phyloP scores from a whole-genome alignment of 495 filamentous ascomycete species.

The Aspergillus coremiiformis region DNA sequence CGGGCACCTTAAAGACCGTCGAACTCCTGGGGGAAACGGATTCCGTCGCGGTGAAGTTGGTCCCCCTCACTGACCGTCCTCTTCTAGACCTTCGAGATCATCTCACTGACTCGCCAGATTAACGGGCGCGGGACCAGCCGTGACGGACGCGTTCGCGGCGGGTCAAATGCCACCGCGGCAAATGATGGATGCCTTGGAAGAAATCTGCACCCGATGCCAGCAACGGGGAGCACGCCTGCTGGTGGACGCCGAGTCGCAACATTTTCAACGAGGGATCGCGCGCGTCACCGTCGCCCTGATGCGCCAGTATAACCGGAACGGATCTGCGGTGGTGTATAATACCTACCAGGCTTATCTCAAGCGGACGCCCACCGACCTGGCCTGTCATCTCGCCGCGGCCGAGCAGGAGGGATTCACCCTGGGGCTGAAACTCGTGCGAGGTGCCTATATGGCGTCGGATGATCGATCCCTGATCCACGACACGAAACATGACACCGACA shows the following conservation, averaged over 20 bases:
- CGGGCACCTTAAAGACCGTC: conserved; percentile 65
- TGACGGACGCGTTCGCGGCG: conserved; percentile 26
- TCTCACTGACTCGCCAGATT: conserved; percentile 14
- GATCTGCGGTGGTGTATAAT: conserved; percentile 53
- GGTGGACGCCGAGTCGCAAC: conserved; percentile 78
- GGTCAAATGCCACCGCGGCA: conserved; percentile 26
- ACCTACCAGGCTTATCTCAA: conserved; percentile 83
- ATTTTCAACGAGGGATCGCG: conserved; percentile 69
- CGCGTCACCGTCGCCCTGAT: conserved; percentile 67
- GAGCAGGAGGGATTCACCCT: conserved; percentile 59
- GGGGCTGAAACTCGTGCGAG: conserved; percentile 81
- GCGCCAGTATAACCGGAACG: conserved; percentile 62
- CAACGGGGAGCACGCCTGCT: conserved; percentile 60
- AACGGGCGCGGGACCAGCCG: conserved; percentile 23
- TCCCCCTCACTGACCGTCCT: not conserved
- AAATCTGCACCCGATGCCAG: conserved; percentile 30
- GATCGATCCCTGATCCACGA: conserved; percentile 65
- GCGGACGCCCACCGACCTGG: conserved; percentile 51
- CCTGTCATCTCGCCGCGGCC: conserved; percentile 55
- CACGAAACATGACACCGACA: conserved; percentile 68
- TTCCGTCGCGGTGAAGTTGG: conserved; percentile 73
- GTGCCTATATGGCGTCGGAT: conserved; percentile 78
- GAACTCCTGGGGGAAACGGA: conserved; percentile 58
- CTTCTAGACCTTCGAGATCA: too few species aligned
- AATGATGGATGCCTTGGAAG: conserved; percentile 33